Evolutionary conservation across 306 rosid genomes (phyloP).

Genomic region (Malus orientalis): DNA sequence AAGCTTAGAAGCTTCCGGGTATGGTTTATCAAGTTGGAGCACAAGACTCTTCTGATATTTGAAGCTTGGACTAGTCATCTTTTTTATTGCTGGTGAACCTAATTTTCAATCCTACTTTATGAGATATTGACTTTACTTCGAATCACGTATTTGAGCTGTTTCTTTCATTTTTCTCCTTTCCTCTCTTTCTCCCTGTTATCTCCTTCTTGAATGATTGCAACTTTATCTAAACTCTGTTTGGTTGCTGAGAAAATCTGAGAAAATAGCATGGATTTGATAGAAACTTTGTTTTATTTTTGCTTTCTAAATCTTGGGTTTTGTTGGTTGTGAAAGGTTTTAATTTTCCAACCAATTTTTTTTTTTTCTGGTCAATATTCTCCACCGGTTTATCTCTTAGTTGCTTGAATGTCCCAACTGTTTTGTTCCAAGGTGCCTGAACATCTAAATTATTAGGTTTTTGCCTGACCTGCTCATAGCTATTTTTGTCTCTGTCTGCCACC

Average conservation of each 20-base stretch:
- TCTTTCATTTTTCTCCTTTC: neutral
- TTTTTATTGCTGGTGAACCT: neutral
- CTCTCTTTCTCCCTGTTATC: neutral
- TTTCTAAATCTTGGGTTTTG: neutral
- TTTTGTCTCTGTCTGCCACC: neutral
- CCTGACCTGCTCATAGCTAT: neutral
- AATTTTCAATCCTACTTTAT: neutral
- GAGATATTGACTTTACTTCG: neutral
- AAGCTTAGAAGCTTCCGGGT: slow-evolving; percentile 8
- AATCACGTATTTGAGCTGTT: neutral
- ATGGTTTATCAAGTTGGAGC: neutral
- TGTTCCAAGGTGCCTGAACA: neutral
- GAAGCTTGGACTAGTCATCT: neutral
- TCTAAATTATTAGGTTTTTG: neutral
- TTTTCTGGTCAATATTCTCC: neutral
- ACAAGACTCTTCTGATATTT: neutral
- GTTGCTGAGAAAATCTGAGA: neutral
- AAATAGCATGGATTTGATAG: neutral
- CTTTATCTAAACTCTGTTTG: slow-evolving; percentile 10
- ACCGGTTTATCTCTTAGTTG: neutral
- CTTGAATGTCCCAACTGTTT: neutral
- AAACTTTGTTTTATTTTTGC: neutral
- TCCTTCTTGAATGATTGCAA: neutral
- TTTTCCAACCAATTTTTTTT: too few species aligned
- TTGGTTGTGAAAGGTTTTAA: neutral